phyloP scores from a whole-genome alignment of 2,329 filamentous ascomycete genomes.

The Hymenoscyphus fructigenus region DNA sequence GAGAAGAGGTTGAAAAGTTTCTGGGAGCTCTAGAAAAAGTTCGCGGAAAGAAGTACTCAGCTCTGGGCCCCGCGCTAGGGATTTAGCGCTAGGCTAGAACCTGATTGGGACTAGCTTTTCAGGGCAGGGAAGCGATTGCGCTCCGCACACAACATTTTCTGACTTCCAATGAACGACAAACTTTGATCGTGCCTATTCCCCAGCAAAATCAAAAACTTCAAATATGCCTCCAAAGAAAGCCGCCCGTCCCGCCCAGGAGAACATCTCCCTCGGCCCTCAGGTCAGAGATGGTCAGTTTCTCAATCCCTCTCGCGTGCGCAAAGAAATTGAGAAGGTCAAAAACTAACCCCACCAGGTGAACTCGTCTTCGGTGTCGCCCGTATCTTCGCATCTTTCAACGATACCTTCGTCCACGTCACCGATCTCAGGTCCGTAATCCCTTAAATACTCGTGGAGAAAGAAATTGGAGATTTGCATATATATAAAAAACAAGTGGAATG shows the following conservation, averaged over 20 bases:
- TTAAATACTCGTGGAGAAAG: slow-evolving; percentile 22
- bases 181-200: slow-evolving; percentile 8
- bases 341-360: slow-evolving; percentile 52
- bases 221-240: slow-evolving; percentile 92
- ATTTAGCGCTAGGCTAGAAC: neutral
- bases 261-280: slow-evolving; percentile 96
- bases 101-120: neutral
- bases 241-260: slow-evolving; percentile 83
- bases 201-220: slow-evolving; percentile 31
- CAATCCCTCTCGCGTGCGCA: neutral
- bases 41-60: neutral
- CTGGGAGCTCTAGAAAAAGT: neutral
- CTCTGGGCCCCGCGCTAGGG: slow-evolving; percentile 8
- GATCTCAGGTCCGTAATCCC: slow-evolving; percentile 78
- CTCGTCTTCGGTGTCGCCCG: slow-evolving; percentile 77
- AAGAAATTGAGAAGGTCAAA: slow-evolving; percentile 13
- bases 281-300: slow-evolving; percentile 79
- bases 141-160: neutral
- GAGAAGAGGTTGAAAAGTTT: neutral
- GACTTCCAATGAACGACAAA: neutral
- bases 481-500: slow-evolving; percentile 29
- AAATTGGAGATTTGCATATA: slow-evolving; percentile 5
- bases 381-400: slow-evolving; percentile 75
- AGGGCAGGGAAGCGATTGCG: neutral
- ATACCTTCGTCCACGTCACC: slow-evolving; percentile 90